phyloP scores from a whole-genome alignment of 805 yeast species.

The Starmerella stigmatis region DNA sequence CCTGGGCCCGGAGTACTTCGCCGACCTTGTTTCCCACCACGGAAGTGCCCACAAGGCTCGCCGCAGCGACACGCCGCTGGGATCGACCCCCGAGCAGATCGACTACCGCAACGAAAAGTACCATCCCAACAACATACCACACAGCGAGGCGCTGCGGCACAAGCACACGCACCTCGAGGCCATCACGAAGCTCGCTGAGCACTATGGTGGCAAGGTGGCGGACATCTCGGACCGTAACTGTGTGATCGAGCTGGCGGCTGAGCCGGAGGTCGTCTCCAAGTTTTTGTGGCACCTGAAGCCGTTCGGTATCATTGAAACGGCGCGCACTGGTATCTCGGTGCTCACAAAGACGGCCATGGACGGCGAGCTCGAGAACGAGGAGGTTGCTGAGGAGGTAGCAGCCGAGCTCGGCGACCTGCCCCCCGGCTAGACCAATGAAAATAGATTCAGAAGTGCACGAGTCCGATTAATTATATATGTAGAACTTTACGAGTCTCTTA shows the following conservation, averaged over 20 bases:
- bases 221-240: slow-evolving; percentile 91
- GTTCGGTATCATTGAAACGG: slow-evolving; percentile 90
- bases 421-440: slow-evolving; percentile 73
- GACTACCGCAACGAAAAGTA: slow-evolving; percentile 32
- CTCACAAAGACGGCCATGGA: slow-evolving; percentile 89
- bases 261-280: slow-evolving; percentile 79
- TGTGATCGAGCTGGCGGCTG: slow-evolving; percentile 86
- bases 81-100: slow-evolving; percentile 29
- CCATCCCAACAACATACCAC: slow-evolving; percentile 84
- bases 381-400: slow-evolving; percentile 36
- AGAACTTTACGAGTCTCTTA: neutral
- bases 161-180: slow-evolving; percentile 83
- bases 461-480: too few relatives aligned
- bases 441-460: too few relatives aligned
- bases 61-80: slow-evolving; percentile 30
- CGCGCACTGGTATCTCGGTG: slow-evolving; percentile 98
- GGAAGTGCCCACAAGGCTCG: slow-evolving; percentile 34
- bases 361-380: slow-evolving; percentile 34
- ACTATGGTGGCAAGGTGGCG: slow-evolving; percentile 87
- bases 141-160: slow-evolving; percentile 87
- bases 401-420: slow-evolving; percentile 71
- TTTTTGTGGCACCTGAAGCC: slow-evolving; percentile 86
- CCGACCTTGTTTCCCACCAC: slow-evolving; percentile 84
- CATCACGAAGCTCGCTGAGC: slow-evolving; percentile 64
- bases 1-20: slow-evolving; percentile 96